Percentiles rank a stretch among this genome's conserved stretches.
phyloP scores from a whole-genome alignment of 768 basidiomycete species.

The Tephrocybe rancida region DNA sequence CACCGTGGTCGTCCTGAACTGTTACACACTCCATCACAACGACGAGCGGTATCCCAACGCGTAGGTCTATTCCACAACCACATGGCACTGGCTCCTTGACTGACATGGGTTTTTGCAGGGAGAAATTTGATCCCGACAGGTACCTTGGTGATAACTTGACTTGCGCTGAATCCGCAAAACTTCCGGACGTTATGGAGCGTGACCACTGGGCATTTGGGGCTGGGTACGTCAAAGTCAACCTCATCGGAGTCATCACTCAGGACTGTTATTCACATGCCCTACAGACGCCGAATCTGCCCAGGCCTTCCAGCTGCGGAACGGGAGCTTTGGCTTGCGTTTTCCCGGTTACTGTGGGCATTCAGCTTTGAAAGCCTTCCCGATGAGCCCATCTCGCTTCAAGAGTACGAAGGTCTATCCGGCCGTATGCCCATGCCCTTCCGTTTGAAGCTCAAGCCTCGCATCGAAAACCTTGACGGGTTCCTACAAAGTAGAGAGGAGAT shows the following conservation, averaged over 20 bases:
- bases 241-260: not conserved
- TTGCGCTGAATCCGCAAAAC: conserved; percentile 43
- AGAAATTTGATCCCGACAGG: conserved; percentile 37
- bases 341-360: conserved; percentile 50
- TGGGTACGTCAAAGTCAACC: conserved; percentile 31
- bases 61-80: conserved; percentile 19
- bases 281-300: conserved; percentile 41
- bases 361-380: conserved; percentile 36
- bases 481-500: conserved; percentile 5
- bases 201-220: conserved; percentile 54
- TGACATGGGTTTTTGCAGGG: not conserved
- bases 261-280: not conserved
- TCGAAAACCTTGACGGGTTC: conserved; percentile 24
- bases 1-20: conserved; percentile 39
- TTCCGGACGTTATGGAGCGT: conserved; percentile 41
- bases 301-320: conserved; percentile 47
- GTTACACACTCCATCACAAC: conserved; percentile 38
- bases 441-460: conserved; percentile 29
- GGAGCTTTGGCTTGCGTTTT: conserved; percentile 46
- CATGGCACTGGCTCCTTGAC: conserved; percentile 4
- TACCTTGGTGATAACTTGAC: conserved; percentile 38
- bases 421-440: conserved; percentile 44
- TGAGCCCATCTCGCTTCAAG: conserved; percentile 45
- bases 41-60: conserved; percentile 39
- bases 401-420: conserved; percentile 48